Conservation (phyloP, 2,329 filamentous ascomycete species). For the Phialocephala sp. region DNA sequence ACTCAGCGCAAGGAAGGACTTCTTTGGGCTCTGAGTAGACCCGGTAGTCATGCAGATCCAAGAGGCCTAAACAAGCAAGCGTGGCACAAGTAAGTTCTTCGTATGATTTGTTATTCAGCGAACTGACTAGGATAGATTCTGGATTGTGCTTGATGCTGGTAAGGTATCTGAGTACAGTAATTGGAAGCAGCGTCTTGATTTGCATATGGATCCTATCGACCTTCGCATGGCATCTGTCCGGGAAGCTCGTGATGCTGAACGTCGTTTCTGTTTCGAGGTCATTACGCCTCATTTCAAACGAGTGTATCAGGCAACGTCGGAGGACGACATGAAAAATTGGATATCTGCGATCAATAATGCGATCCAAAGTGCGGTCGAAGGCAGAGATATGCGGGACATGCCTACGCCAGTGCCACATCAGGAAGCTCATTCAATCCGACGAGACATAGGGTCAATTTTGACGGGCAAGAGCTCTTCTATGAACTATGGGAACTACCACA, state of each 20-base stretch:
- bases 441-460: constrained; percentile 90
- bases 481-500: constrained; percentile 50
- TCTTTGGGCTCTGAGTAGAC: constrained; percentile 90
- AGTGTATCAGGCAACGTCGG: constrained; percentile 96
- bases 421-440: constrained; percentile 63
- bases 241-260: constrained; percentile 91
- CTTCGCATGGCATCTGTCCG: constrained; percentile 95
- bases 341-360: constrained; percentile 97
- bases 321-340: constrained; percentile 98
- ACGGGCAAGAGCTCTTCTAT: constrained; percentile 88
- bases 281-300: constrained; percentile 96
- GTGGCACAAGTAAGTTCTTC: constrained; percentile 87
- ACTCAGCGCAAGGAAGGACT: constrained; percentile 90
- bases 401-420: constrained; percentile 46
- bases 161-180: constrained; percentile 98
- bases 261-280: constrained; percentile 96
- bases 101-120: too few species aligned
- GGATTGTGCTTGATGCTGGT: constrained; percentile 97
- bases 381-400: constrained; percentile 65
- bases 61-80: constrained; percentile 95
- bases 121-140: constrained; percentile 68
- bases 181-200: constrained; percentile 96
- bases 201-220: constrained; percentile 98
- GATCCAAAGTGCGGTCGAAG: constrained; percentile 92
- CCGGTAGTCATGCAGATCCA: constrained; percentile 92